A percentile compares a stretch with the other conserved stretches of the same genome.
Evolutionary conservation across 2,329 filamentous ascomycete genomes (phyloP).

Genomic region (Fusarium neocosmosporiellum): DNA sequence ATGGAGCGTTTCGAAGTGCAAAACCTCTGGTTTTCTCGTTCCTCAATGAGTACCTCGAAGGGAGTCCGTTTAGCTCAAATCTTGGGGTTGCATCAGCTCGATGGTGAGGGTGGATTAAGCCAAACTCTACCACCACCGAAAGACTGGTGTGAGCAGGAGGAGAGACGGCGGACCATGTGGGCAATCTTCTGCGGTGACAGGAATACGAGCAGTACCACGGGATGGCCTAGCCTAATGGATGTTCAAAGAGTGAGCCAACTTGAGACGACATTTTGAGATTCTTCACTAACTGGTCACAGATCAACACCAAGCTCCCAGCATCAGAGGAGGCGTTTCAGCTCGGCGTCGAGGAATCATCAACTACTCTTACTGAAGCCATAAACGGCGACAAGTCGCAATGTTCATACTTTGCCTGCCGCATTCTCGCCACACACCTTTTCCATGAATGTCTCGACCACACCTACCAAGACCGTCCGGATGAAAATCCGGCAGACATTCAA

Average conservation of each 20-base stretch:
- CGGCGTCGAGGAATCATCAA: slow-evolving; percentile 69
- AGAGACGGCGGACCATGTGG: slow-evolving; percentile 86
- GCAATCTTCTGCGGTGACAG: slow-evolving; percentile 80
- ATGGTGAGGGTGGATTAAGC: slow-evolving; percentile 73
- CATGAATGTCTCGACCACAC: slow-evolving; percentile 79
- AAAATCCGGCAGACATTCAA: slow-evolving; percentile 59
- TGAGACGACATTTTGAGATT: fast-evolving
- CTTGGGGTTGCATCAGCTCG: slow-evolving; percentile 82
- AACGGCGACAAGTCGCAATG: slow-evolving; percentile 60
- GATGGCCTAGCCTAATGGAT: slow-evolving; percentile 86
- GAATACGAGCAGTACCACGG: slow-evolving; percentile 85
- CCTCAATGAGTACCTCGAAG: slow-evolving; percentile 81
- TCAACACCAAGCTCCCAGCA: slow-evolving; percentile 78
- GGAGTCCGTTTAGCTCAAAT: slow-evolving; percentile 77
- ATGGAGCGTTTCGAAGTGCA: slow-evolving; percentile 82
- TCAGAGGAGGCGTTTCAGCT: slow-evolving; percentile 79
- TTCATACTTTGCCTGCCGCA: slow-evolving; percentile 75
- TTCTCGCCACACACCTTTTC: slow-evolving; percentile 80
- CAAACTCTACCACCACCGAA: slow-evolving; percentile 77
- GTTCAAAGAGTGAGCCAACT: slow-evolving; percentile 65
- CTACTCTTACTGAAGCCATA: slow-evolving; percentile 70
- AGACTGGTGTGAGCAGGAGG: slow-evolving; percentile 80
- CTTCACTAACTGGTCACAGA: slow-evolving; percentile 52
- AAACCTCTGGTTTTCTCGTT: slow-evolving; percentile 82
- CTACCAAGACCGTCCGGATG: slow-evolving; percentile 71